Base-by-base conservation (phyloP, 495 filamentous ascomycete genomes). In the Chaetomium tenue region DNA sequence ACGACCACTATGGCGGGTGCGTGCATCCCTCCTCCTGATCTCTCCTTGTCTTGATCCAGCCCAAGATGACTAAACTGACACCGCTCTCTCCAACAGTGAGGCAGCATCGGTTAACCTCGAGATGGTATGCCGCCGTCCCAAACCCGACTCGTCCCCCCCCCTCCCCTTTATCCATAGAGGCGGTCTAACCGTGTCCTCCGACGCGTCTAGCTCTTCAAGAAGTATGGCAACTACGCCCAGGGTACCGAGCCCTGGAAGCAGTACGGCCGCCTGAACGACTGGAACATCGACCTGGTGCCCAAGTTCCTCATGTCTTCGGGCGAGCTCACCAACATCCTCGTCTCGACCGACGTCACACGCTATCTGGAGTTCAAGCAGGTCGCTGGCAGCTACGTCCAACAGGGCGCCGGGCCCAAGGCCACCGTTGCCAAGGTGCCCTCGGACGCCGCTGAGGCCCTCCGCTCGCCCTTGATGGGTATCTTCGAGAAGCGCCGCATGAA, bases 331-430 rank as follows among this genome's bases (percentile, higher is more conserved):
- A 98, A 97, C 77, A 97, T 97, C 75, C 83, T 97, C 70, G 91
- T 96, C 56, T 95, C 91, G 39, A 98, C 94, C 73, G 92, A 97
- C 72, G 94, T 98, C 62, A 98, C 94, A 64, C 82, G 91, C 76
- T 98, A 98, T 78, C 89, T 98, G 63, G 94, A 98, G 71, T 97
- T 99, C 83, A 93, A 93, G 82, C 94, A 97, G 79, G 93, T 99
- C 53, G 95, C 92, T 56, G 94, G 94, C 73, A 96, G 91, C 83
- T 99, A 91, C 74, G 95, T 98, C 64, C 95, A 98, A 76, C 92
- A 96, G 76, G 88, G 89, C 42, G 78, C 84, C 63, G 88, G 89
- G 5, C 63, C 89, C 60, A 91, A 88, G 78, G 91, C 91, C 54
- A 95, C 91, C 54, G 89, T 97, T 64, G 93, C 93, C 71, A 98